phyloP scores from a whole-genome alignment of 306 rosid genomes.

The Corylus avellana region DNA sequence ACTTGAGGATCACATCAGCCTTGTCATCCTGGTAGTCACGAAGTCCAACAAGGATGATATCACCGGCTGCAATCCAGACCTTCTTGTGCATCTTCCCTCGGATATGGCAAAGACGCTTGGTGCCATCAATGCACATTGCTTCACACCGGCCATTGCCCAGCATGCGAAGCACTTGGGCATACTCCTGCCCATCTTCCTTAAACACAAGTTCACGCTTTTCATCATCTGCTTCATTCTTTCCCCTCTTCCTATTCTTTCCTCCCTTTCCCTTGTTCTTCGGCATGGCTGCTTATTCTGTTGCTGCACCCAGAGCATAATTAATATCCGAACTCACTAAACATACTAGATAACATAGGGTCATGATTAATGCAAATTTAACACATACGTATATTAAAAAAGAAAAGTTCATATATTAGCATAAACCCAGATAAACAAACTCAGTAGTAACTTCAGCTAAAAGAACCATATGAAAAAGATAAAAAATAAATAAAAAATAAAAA shows the following conservation, averaged over 20 bases:
- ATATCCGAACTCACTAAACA: background rate
- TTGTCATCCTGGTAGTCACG: constrained; percentile 55
- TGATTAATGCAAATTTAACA: background rate
- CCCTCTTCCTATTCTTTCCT: constrained; percentile 57
- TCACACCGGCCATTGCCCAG: constrained; percentile 49
- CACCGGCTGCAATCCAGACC: constrained; percentile 59
- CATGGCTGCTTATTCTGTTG: constrained; percentile 27
- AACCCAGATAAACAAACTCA: background rate
- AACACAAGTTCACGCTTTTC: constrained; percentile 53
- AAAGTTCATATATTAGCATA: background rate
- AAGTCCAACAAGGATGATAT: constrained; percentile 49
- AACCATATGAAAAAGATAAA: no score
- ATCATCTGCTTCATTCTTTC: constrained; percentile 55
- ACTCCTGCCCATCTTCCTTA: constrained; percentile 55
- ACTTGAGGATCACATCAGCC: constrained; percentile 55
- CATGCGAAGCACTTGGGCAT: constrained; percentile 51
- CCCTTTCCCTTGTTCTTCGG: constrained; percentile 61
- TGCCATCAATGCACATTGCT: constrained; percentile 46
- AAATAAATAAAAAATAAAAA: no score
- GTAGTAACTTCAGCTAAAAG: background rate
- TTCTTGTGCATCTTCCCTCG: constrained; percentile 55
- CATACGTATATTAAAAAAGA: no score
- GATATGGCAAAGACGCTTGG: constrained; percentile 48
- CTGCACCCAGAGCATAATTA: constrained; percentile 4
- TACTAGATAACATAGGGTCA: background rate